These are phyloP conservation scores for Azolla pinnata DNA, from an alignment of 75 land plant species.

Conservation along the genomic window DNA sequence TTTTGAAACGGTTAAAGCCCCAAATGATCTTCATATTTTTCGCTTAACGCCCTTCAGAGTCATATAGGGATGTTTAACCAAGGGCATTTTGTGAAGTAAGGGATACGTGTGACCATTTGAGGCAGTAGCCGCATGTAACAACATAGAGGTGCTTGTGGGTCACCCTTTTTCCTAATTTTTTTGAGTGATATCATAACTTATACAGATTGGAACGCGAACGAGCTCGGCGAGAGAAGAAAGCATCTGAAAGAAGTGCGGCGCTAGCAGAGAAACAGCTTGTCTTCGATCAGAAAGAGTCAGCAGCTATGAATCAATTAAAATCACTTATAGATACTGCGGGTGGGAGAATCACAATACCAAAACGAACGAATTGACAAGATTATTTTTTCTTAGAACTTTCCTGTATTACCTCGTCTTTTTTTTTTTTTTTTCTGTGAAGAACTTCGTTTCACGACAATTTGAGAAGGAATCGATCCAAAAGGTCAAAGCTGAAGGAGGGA, in stretches of 20 bases:
- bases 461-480: too few species aligned
- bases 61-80: too few species aligned
- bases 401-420: too few species aligned
- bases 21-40: neutral
- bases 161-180: neutral
- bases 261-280: constrained; percentile 29
- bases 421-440: too few species aligned
- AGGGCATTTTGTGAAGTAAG: neutral
- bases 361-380: too few species aligned
- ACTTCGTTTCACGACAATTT: too few species aligned
- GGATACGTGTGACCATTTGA: neutral
- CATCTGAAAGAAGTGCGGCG: constrained; percentile 17
- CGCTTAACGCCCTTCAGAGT: too few species aligned
- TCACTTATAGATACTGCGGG: constrained; percentile 34
- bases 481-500: too few species aligned
- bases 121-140: neutral
- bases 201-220: constrained; percentile 39
- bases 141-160: neutral
- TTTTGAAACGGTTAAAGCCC: neutral
- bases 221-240: constrained; percentile 30
- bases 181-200: constrained; percentile 9
- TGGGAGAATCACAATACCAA: constrained; percentile 42
- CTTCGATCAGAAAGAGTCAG: constrained; percentile 30
- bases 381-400: too few species aligned
- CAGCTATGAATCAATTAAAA: constrained; percentile 37